These are phyloP conservation scores for Colletotrichum aenigma DNA, from an alignment of 2,329 filamentous ascomycete species.

Conservation along the genomic window DNA sequence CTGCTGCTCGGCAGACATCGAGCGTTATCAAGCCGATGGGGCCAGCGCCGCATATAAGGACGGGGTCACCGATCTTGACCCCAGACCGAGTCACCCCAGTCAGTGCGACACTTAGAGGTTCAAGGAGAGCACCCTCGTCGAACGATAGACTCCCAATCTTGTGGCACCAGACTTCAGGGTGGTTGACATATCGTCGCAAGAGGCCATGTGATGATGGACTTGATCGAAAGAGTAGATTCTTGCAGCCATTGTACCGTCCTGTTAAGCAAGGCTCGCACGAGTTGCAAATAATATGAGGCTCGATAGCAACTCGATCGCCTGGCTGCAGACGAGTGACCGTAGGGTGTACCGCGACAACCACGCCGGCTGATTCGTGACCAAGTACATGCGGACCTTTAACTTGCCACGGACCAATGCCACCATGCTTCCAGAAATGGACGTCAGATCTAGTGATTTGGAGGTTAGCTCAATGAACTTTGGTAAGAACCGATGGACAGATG, in stretches of 20 bases:
- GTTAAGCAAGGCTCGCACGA: constrained; percentile 90
- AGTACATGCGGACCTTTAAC: constrained; percentile 88
- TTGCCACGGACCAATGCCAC: constrained; percentile 95
- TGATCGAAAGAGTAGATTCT: constrained; percentile 82
- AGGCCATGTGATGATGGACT: constrained; percentile 90
- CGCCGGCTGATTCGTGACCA: constrained; percentile 90
- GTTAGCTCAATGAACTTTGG: neutral
- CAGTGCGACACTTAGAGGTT: constrained; percentile 87
- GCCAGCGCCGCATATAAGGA: constrained; percentile 89
- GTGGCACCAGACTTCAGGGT: constrained; percentile 93
- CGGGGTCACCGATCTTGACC: constrained; percentile 82
- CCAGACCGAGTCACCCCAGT: constrained; percentile 85
- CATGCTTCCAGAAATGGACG: constrained; percentile 96
- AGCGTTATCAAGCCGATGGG: constrained; percentile 92
- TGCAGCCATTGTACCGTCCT: constrained; percentile 94
- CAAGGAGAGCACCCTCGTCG: constrained; percentile 88
- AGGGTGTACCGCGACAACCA: constrained; percentile 80
- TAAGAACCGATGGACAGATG: neutral
- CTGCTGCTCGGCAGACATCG: constrained; percentile 82
- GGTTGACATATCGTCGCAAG: constrained; percentile 90
- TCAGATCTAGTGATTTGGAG: constrained; percentile 67
- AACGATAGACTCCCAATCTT: constrained; percentile 92
- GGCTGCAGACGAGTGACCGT: constrained; percentile 79
- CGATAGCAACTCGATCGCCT: constrained; percentile 91
- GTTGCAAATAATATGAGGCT: constrained; percentile 92